These are phyloP conservation scores for Strigomonas galati DNA, from an alignment of 208 protist genomes.

Conservation along the genomic window DNA sequence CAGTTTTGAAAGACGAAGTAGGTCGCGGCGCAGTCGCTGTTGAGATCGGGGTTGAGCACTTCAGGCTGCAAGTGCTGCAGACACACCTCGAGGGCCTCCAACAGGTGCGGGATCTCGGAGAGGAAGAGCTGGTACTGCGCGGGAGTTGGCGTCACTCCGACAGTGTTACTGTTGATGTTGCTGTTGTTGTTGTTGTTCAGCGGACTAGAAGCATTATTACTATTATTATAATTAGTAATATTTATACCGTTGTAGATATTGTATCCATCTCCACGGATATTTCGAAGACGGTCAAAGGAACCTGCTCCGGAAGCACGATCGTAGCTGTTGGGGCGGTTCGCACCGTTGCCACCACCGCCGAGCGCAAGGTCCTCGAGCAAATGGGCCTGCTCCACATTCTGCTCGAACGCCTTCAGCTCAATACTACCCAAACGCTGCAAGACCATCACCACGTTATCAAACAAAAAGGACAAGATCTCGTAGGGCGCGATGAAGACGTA, in stretches of 20 bases:
- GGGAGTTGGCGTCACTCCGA: neutral
- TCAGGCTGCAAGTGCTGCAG: constrained; percentile 70
- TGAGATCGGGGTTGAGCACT: constrained; percentile 76
- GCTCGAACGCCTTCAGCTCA: constrained; percentile 59
- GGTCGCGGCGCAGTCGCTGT: constrained; percentile 75
- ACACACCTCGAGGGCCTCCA: constrained; percentile 63
- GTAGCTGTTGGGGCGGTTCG: neutral
- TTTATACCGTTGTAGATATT: neutral
- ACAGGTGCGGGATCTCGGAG: constrained; percentile 72
- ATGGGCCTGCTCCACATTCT: constrained; percentile 60
- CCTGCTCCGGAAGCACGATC: neutral
- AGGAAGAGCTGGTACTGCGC: constrained; percentile 47
- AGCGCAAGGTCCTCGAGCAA: constrained; percentile 18
- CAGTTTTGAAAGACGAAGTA: constrained; percentile 87
- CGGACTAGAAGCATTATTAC: neutral
- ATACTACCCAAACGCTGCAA: constrained; percentile 66
- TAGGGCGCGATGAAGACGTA: constrained; percentile 71
- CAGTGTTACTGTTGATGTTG: too few species aligned
- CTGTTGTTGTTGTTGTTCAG: neutral
- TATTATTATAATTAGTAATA: neutral
- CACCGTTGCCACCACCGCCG: neutral
- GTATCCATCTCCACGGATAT: neutral
- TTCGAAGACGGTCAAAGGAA: neutral
- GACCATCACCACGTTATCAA: constrained; percentile 81
- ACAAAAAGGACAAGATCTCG: constrained; percentile 75